Evolutionary conservation across 768 basidiomycete species (phyloP).

Genomic region (Naganishia randhawae): DNA sequence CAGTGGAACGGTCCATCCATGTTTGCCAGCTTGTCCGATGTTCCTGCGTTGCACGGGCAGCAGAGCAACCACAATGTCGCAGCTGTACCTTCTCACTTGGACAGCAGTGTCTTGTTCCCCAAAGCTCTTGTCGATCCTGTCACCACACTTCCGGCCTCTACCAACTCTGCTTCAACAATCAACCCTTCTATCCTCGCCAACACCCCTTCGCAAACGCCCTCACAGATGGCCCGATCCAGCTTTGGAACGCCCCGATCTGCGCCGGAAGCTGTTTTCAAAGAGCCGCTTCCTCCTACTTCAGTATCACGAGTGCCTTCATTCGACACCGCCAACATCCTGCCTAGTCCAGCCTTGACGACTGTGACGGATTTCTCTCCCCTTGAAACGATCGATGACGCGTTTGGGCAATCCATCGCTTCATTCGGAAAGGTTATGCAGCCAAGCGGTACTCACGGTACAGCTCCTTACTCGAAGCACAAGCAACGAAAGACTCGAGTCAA

Average conservation of each 20-base stretch:
- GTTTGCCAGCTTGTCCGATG: slow-evolving; percentile 20
- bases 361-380: slow-evolving; percentile 5
- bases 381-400: not conserved
- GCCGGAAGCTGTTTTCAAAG: not conserved
- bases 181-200: slow-evolving; percentile 20
- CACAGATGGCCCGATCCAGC: not conserved
- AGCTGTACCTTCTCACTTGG: not conserved
- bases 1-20: slow-evolving; percentile 11
- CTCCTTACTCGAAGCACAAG: slow-evolving; percentile 8
- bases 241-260: slow-evolving; percentile 19
- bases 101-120: slow-evolving; percentile 11
- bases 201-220: not conserved
- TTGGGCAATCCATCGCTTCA: not conserved
- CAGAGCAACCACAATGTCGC: not conserved
- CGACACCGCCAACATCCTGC: slow-evolving; percentile 9
- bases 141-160: not conserved
- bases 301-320: slow-evolving; percentile 5
- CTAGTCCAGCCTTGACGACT: slow-evolving; percentile 5
- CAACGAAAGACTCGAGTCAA: slow-evolving; percentile 13
- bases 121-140: not conserved
- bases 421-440: slow-evolving; percentile 3
- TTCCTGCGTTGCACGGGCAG: slow-evolving; percentile 16
- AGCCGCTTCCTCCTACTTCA: slow-evolving; percentile 12
- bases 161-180: not conserved
- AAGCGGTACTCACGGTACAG: not conserved